phyloP scores from a whole-genome alignment of 345 rosid genomes.

The Euphorbia lathyris region DNA sequence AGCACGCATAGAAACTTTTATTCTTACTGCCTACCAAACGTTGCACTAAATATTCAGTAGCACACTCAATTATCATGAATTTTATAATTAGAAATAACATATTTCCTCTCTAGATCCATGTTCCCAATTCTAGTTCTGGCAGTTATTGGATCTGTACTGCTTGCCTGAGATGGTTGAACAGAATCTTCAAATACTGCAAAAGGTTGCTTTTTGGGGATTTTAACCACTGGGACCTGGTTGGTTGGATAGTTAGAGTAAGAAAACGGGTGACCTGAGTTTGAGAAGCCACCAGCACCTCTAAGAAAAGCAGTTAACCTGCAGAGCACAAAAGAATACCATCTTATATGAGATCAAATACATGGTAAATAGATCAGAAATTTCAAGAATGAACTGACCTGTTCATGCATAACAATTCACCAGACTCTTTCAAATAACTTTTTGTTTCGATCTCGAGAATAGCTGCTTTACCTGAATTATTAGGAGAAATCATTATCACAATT shows the following conservation, averaged over 20 bases:
- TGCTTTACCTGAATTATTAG: conserved; percentile 64
- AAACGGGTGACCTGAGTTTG: conserved; percentile 61
- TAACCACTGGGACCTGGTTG: conserved; percentile 54
- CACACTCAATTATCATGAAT: neutral
- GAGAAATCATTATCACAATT: neutral
- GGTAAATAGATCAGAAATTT: conserved; percentile 12
- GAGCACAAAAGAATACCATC: conserved; percentile 13
- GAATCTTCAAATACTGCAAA: conserved; percentile 59
- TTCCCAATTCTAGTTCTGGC: conserved; percentile 10
- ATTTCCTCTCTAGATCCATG: neutral
- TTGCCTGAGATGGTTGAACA: conserved; percentile 81
- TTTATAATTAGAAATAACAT: neutral
- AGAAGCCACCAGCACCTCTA: conserved; percentile 94
- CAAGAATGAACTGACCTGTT: conserved; percentile 50
- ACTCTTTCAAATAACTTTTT: conserved; percentile 61
- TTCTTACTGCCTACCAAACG: neutral
- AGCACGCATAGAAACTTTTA: conserved; percentile 8
- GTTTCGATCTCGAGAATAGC: conserved; percentile 79
- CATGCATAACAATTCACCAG: conserved; percentile 73
- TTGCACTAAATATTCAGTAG: neutral
- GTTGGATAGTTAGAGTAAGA: conserved; percentile 67
- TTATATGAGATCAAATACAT: conserved; percentile 13
- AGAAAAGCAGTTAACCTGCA: conserved; percentile 58
- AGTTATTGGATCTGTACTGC: conserved; percentile 18
- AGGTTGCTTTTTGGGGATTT: conserved; percentile 64